phyloP scores from a whole-genome alignment of 1,139 yeast species.

The Taphrina communis region DNA sequence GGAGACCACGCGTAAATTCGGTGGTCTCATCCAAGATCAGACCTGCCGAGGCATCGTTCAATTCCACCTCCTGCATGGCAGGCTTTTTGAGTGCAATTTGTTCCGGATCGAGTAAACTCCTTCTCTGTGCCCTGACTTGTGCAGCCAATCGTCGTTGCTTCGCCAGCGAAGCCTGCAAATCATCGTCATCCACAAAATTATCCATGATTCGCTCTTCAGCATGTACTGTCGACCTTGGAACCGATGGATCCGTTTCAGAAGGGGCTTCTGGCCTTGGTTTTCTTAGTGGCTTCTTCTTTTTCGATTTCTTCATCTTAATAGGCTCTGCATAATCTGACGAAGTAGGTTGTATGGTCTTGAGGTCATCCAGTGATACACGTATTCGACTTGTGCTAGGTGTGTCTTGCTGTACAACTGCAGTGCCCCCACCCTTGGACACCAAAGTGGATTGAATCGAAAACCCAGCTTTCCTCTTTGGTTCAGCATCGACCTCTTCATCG shows the following conservation, averaged over 20 bases:
- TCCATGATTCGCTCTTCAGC: slow-evolving; percentile 24
- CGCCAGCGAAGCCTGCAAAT: slow-evolving; percentile 57
- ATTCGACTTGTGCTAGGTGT: slow-evolving; percentile 31
- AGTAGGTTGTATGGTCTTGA: neutral
- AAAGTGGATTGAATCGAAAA: slow-evolving; percentile 48
- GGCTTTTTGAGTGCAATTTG: slow-evolving; percentile 48
- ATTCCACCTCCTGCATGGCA: slow-evolving; percentile 7
- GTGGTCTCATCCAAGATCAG: slow-evolving; percentile 63
- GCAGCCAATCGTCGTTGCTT: slow-evolving; percentile 54
- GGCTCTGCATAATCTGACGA: slow-evolving; percentile 47
- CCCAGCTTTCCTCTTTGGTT: slow-evolving; percentile 44
- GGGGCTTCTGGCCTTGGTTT: slow-evolving; percentile 37
- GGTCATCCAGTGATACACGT: slow-evolving; percentile 1
- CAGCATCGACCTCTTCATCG: slow-evolving; percentile 48
- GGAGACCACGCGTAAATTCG: slow-evolving; percentile 58
- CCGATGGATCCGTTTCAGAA: neutral
- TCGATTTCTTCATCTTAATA: slow-evolving; percentile 59
- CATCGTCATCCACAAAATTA: slow-evolving; percentile 57
- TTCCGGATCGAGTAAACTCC: slow-evolving; percentile 51
- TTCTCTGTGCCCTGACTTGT: slow-evolving; percentile 49
- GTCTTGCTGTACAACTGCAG: slow-evolving; percentile 19
- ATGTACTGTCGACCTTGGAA: neutral
- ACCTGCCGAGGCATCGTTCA: slow-evolving; percentile 48
- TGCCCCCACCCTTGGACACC: slow-evolving; percentile 13
- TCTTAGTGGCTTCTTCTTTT: slow-evolving; percentile 50